phyloP scores from a whole-genome alignment of 257 asterid genomes.

The Haberlea rhodopensis region DNA sequence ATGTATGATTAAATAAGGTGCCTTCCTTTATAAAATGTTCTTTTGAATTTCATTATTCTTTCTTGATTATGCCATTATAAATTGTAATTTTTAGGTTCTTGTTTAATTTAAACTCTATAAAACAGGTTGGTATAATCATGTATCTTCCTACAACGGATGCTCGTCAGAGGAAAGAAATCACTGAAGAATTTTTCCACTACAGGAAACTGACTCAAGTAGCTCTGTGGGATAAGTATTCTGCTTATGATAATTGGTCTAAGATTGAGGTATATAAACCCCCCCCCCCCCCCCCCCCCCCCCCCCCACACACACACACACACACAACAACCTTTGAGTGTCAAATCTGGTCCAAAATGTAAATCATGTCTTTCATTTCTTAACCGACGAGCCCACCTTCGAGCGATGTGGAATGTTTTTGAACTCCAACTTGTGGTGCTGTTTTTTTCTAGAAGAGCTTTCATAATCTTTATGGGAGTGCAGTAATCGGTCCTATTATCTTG shows the following conservation, averaged over 20 bases:
- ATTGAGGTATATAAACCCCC: conserved; percentile 95
- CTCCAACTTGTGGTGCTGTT: background rate
- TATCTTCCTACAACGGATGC: conserved; percentile 92
- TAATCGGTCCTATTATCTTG: background rate
- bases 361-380: no score
- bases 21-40: background rate
- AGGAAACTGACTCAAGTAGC: conserved; percentile 57
- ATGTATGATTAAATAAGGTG: background rate
- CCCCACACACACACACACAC: no score
- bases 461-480: background rate
- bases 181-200: conserved; percentile 85
- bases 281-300: no score
- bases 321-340: no score
- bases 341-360: background rate
- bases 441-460: no score
- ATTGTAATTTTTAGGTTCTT: background rate
- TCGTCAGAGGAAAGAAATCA: conserved; percentile 79
- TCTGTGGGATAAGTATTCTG: conserved; percentile 79
- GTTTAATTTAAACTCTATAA: conserved; percentile 26
- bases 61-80: background rate
- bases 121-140: conserved; percentile 95
- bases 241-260: conserved; percentile 98
- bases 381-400: no score
- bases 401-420: background rate
- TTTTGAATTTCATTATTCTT: conserved; percentile 4